A percentile compares a stretch with the other conserved stretches of the same genome.
Evolutionary conservation across 2,329 filamentous ascomycete species (phyloP).

Genomic region (Nemania sp.): DNA sequence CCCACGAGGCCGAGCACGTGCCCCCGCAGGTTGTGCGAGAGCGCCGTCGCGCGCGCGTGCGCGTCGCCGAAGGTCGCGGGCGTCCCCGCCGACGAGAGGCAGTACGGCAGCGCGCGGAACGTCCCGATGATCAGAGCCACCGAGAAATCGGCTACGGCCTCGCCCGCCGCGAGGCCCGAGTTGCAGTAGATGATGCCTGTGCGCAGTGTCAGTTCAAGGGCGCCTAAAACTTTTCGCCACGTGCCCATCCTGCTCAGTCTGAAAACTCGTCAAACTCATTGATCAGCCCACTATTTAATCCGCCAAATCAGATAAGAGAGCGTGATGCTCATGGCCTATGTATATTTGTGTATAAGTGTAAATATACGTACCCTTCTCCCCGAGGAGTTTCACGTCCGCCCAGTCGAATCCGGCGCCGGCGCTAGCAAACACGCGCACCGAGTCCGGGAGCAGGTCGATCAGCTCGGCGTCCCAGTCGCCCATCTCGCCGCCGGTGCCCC

Average conservation of each 20-base stretch:
- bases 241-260: too few species aligned
- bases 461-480: conserved; percentile 64
- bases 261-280: too few species aligned
- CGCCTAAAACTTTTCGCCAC: not conserved
- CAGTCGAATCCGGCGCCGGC: conserved; percentile 67
- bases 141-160: conserved; percentile 74
- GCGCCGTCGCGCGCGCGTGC: conserved; percentile 62
- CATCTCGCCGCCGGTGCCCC: conserved; percentile 69
- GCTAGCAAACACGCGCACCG: conserved; percentile 61
- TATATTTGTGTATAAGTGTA: not conserved
- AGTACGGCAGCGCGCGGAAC: conserved; percentile 71
- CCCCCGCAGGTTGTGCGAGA: conserved; percentile 66
- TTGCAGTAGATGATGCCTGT: conserved; percentile 73
- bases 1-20: conserved; percentile 70
- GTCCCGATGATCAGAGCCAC: conserved; percentile 70
- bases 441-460: conserved; percentile 56
- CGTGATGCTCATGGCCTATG: too few species aligned
- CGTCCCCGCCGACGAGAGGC: conserved; percentile 57
- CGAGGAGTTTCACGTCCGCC: conserved; percentile 64
- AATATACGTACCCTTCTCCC: conserved; percentile 54
- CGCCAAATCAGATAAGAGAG: not conserved
- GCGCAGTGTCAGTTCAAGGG: not conserved
- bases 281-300: not conserved
- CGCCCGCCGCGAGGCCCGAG: conserved; percentile 69
- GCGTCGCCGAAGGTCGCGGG: conserved; percentile 53